Percentiles rank a stretch among this genome's conserved stretches.
phyloP scores from a whole-genome alignment of 2,329 filamentous ascomycete species.

The Monilinia vaccinii-corymbosi region DNA sequence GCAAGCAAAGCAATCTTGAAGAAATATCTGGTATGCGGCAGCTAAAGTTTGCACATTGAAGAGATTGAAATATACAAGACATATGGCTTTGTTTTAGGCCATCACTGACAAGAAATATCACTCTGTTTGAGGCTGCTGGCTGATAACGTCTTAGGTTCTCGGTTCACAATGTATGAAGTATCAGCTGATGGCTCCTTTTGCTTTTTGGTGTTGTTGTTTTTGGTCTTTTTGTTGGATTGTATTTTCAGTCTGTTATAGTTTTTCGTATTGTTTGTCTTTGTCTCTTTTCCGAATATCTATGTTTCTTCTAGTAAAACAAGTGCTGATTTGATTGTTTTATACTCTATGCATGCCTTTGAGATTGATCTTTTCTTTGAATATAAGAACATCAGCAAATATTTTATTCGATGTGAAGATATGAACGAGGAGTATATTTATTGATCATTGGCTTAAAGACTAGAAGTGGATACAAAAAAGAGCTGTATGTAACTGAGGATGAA shows the following conservation, averaged over 20 bases:
- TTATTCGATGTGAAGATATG: not conserved
- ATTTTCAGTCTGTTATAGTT: too few relatives aligned
- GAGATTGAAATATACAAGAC: not conserved
- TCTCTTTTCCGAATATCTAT: not conserved
- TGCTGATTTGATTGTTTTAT: not conserved
- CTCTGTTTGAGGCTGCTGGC: not conserved
- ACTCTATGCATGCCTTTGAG: not conserved
- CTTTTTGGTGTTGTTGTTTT: not conserved
- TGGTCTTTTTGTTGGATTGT: not conserved
- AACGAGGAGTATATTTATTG: not conserved
- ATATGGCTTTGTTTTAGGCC: not conserved
- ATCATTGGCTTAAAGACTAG: not conserved
- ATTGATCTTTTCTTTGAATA: not conserved
- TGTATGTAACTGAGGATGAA: not conserved
- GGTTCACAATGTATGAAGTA: not conserved
- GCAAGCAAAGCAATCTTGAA: too few relatives aligned
- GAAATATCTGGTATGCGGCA: too few relatives aligned
- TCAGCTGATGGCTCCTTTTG: not conserved
- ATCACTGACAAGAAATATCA: too few relatives aligned
- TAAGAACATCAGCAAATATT: not conserved
- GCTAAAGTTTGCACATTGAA: too few relatives aligned
- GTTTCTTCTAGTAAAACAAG: not conserved
- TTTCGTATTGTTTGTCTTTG: not conserved
- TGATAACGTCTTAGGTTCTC: not conserved
- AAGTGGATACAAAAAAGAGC: not conserved